Evolutionary conservation across 257 asterid genomes (phyloP), one percentile per base, ranked within the genome.

Genomic region (Cinchona pubescens): DNA sequence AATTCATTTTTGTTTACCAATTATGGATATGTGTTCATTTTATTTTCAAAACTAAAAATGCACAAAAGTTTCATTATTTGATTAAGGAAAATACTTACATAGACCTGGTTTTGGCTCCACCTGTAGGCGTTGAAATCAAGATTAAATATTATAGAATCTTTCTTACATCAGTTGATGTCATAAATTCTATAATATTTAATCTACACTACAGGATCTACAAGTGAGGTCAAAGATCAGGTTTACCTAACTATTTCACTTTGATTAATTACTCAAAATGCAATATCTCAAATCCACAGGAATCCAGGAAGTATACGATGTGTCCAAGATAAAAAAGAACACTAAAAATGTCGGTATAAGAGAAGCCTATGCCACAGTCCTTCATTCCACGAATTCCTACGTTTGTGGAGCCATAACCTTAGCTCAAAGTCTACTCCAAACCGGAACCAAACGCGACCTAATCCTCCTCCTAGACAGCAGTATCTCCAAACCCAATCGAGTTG

Each of bases 371-470:
- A 86, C 96, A 0, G 91, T 92, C 14, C 90, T 92, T 79, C 97
- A 92, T 67, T 92, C 96, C 25, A 84, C 94, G 0, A 91, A 85
- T 48, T 65, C 89, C 55, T 92, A 92, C 64, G 96, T 92, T 2
- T 92, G 97, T 76, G 97, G 97, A 32, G 96, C 96, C 35, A 84
- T 92, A 69, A 82, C 92, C 76, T 75, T 92, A 48, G 97, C 96
- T 49, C 97, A 89, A 45, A 89, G 88, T 78, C 90, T 92, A 49
- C 86, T 85, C 82, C 88, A 37, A 53, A 82, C 92, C 55, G 78
- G 85, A 43, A 92, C 96, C 72, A 73, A 76, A 14, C 94, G 96
- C 7, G 88, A 89, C 71, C 92, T 92, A 5, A 67, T 92, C 81
- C 96, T 92, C 82, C 92, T 92, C 75, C 77, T 90, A 0, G 96